Base-by-base conservation (phyloP, 106 monocot genomes). In the Acanthochlamys bracteata region DNA sequence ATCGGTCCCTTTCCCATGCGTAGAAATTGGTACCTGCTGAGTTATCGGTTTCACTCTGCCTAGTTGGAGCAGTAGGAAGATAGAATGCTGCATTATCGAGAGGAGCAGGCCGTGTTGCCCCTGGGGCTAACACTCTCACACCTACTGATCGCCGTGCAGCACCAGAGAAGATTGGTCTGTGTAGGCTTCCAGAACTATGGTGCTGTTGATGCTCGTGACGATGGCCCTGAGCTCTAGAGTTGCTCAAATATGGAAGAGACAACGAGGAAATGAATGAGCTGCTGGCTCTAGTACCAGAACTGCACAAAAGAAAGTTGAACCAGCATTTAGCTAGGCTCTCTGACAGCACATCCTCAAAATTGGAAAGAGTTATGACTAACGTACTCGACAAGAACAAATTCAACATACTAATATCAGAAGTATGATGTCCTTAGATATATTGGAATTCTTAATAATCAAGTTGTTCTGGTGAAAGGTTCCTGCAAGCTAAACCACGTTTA, bases 1-100 rank as follows among this genome's bases (percentile, higher is more conserved):
- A 71, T 0, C 24, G 79, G 55, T 76, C 84, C 42, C 84, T 73
- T 24, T 79, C 79, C 79, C 76, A 79, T 24, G 79, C 65, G 42
- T 83, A 83, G 53, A 79, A 66, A 25, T 69, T 57, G 51, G 71
- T 73, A 25, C 84, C 73, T 42, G 62, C 69, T 3, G 43, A 15
- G 20, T 41, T 59, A 16, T 79, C 76, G 0, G 46, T 33, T 7
- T 84, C 76, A 22, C 58, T 39, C 57, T 51, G 57, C 43, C 65
- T 64, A 0, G 75, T 65, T 21, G 76, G 33, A 16, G 57, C 53
- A 4, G 69, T 39, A 0, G 77, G 66, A 7, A 76, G 54, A 63
- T 73, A 82, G 43, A 72, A 73, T 19, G 68, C 58, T 24, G 68
- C 25, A 12, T 68, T 55, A 24, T 73, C 73, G 21, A 69, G 26